Percentiles rank a stretch among this genome's conserved stretches.
phyloP scores from a whole-genome alignment of 306 rosid species.

The Canavalia ensiformis region DNA sequence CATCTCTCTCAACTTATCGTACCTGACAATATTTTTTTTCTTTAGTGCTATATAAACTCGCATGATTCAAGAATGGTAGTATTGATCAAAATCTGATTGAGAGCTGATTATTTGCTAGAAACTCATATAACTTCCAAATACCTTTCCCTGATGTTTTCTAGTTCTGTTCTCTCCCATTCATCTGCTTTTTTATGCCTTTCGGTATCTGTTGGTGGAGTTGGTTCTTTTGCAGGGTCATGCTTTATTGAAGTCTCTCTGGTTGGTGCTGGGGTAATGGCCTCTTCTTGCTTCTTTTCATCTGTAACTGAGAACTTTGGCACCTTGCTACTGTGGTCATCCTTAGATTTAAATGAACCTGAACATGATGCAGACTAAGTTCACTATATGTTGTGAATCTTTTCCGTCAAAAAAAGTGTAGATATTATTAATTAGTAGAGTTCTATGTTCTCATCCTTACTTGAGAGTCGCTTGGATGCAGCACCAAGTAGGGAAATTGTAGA shows the following conservation, averaged over 20 bases:
- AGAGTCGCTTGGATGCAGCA: slow-evolving; percentile 55
- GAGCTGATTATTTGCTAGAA: background rate
- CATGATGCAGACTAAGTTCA: slow-evolving; percentile 36
- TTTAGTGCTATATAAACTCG: slow-evolving; percentile 34
- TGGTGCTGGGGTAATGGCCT: slow-evolving; percentile 45
- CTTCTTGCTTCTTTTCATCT: slow-evolving; percentile 49
- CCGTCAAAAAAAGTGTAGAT: background rate
- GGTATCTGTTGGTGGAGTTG: slow-evolving; percentile 41
- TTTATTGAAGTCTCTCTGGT: slow-evolving; percentile 44
- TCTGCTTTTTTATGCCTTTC: slow-evolving; percentile 53
- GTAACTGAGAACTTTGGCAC: slow-evolving; percentile 43
- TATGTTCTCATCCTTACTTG: slow-evolving; percentile 58
- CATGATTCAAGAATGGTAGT: slow-evolving; percentile 30
- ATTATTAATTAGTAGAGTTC: background rate
- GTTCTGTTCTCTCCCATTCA: slow-evolving; percentile 73
- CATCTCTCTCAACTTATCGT: slow-evolving; percentile 51
- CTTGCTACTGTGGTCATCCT: slow-evolving; percentile 53
- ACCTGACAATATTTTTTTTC: slow-evolving; percentile 60
- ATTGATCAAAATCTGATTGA: slow-evolving; percentile 19
- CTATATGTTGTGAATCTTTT: background rate
- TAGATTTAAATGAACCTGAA: slow-evolving; percentile 56
- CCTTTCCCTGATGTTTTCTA: slow-evolving; percentile 66
- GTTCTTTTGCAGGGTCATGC: slow-evolving; percentile 28
- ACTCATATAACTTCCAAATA: slow-evolving; percentile 43
- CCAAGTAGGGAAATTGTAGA: slow-evolving; percentile 45